phyloP scores from a whole-genome alignment of 306 rosid genomes.

The Vicia sativa region DNA sequence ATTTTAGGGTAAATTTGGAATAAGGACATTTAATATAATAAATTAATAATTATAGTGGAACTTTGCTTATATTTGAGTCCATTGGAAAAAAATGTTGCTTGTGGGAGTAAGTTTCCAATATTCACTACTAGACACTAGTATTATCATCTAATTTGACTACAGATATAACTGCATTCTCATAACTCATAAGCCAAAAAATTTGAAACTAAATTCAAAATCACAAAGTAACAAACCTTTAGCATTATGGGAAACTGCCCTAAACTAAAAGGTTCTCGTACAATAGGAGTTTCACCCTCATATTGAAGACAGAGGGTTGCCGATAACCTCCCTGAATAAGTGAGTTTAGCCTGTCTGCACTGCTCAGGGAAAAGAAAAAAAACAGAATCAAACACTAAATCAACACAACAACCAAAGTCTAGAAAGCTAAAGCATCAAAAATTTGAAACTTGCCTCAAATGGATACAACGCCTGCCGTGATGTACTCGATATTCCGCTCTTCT shows the following conservation, averaged over 20 bases:
- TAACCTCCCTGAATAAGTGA: constrained; percentile 72
- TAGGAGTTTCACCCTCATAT: constrained; percentile 47
- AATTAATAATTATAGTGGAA: too few species aligned
- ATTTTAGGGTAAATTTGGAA: too few species aligned
- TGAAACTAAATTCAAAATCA: background rate
- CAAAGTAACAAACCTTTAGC: constrained; percentile 63
- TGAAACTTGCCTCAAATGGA: constrained; percentile 67
- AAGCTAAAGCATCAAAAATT: background rate
- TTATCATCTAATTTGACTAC: background rate
- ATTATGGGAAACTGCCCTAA: constrained; percentile 85
- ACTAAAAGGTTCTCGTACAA: constrained; percentile 48
- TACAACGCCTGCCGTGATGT: constrained; percentile 24
- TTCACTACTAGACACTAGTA: background rate
- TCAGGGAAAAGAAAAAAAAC: constrained; percentile 13
- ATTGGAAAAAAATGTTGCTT: too few species aligned
- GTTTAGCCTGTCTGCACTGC: constrained; percentile 88
- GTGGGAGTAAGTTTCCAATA: background rate
- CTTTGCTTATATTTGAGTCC: too few species aligned
- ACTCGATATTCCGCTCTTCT: constrained; percentile 45
- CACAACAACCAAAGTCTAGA: background rate
- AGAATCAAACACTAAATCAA: constrained; percentile 23
- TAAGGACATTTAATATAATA: too few species aligned
- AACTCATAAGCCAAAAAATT: constrained; percentile 2
- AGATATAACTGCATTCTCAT: background rate
- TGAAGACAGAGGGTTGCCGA: constrained; percentile 63